Base-by-base conservation (phyloP, 352 stramenopile species). In the Phytophthora vignae region DNA sequence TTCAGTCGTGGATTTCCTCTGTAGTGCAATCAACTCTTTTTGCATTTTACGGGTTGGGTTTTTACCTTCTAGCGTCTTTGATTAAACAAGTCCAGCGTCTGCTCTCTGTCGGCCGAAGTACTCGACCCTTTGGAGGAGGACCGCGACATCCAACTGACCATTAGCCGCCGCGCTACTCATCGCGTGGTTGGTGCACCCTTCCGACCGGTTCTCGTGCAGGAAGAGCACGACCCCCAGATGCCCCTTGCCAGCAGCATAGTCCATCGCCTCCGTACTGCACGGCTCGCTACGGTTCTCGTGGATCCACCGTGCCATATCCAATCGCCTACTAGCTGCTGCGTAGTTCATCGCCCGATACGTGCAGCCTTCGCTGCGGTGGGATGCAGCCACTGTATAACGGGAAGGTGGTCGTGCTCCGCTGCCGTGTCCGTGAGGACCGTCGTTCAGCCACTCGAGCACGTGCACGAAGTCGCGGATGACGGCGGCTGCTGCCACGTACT, bases 391-490 rank as follows among this genome's bases (percentile, higher is more conserved):
- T 73, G 58, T 50, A 73, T 58, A 11, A 73, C 58, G 0, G 52
- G 52, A 33, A 73, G 59, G 33, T 73, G 66, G 0, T 59, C 66
- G 15, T 73, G 42, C n/a, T 63, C 53, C 0, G 42, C 50, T 60
- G 66, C 59, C n/a, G 46, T 68, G 36, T 73, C 60, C 66, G 63
- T 67, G 4, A 67, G 22, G 52, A 72, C 17, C 56, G 57, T 71
- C 55, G 55, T 65, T 65, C 11, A 71, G 17, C 64, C 55, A 71
- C 22, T 65, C 31, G 14, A 71, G 46, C 10, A 71, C 55, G 10
- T 71, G 64, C 46, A 65, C 55, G 33, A 70, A 70, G 6, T 55
- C 54, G 14, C 55, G 44, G 48, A 65, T 70, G n/a, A 60, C 64
- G 38, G 64, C 54, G 5, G 64, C 64, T n/a, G 55, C 46, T 15